Conservation (phyloP, 2,329 filamentous ascomycete species). For the Aspergillus fumigatus region DNA sequence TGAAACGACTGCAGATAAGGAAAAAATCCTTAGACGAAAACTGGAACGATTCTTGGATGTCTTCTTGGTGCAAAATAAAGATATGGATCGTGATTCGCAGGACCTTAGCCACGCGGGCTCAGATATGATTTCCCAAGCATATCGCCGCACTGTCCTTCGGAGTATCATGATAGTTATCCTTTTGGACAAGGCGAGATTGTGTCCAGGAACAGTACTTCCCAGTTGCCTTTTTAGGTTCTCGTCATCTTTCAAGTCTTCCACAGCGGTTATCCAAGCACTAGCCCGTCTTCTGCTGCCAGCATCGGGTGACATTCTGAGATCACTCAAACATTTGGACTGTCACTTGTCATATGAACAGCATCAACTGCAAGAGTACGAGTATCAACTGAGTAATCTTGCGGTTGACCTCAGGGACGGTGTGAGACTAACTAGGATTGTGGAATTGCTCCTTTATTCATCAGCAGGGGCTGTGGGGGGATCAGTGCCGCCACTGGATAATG, state of each 20-base stretch:
- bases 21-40: constrained; percentile 35
- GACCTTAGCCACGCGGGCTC: constrained; percentile 30
- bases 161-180: constrained; percentile 58
- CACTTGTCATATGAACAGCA: constrained; percentile 52
- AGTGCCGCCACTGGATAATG: constrained; percentile 32
- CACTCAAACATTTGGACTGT: constrained; percentile 55
- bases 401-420: constrained; percentile 60
- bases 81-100: constrained; percentile 33
- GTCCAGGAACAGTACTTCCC: constrained; percentile 23
- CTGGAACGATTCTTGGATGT: constrained; percentile 52
- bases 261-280: constrained; percentile 49
- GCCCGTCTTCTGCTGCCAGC: constrained; percentile 54
- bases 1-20: constrained; percentile 2
- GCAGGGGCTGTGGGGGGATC: constrained; percentile 39
- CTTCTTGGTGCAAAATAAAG: constrained; percentile 57
- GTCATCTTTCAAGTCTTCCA: constrained; percentile 55
- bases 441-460: constrained; percentile 50
- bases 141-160: constrained; percentile 53
- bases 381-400: constrained; percentile 56
- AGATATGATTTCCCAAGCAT: constrained; percentile 44
- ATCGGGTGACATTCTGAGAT: constrained; percentile 53
- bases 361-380: constrained; percentile 55
- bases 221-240: constrained; percentile 49
- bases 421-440: constrained; percentile 55
- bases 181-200: constrained; percentile 52